Percentiles rank a stretch among this genome's conserved stretches.
phyloP scores from a whole-genome alignment of 2,329 filamentous ascomycete species.

The Xylariomycetidae sp. region DNA sequence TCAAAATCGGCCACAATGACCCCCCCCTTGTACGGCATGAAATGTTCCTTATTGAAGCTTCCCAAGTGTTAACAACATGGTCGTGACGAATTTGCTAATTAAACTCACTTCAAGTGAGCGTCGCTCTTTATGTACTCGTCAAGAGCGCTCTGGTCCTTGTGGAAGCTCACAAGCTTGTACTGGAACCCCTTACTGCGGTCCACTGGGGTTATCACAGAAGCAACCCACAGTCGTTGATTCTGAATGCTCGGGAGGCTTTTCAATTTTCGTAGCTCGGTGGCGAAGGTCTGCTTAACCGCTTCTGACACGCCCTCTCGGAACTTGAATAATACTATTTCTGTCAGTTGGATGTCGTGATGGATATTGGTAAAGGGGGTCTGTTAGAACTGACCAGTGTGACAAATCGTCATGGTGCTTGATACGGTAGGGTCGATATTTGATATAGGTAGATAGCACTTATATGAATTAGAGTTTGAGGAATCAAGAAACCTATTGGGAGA shows the following conservation, averaged over 20 bases:
- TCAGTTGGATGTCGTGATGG: neutral
- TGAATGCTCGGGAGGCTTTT: constrained; percentile 44
- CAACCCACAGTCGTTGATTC: constrained; percentile 43
- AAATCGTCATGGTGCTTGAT: too few species aligned
- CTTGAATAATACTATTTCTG: constrained; percentile 9
- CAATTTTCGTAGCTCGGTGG: constrained; percentile 43
- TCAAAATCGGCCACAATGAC: too few species aligned
- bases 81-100: too few species aligned
- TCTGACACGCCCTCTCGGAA: constrained; percentile 6
- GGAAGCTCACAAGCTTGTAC: constrained; percentile 47
- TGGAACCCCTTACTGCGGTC: constrained; percentile 50
- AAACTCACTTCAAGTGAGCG: constrained; percentile 44
- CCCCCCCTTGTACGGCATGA: too few species aligned
- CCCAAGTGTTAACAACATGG: too few species aligned
- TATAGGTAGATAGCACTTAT: too few species aligned
- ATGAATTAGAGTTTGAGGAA: too few species aligned
- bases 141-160: constrained; percentile 39
- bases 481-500: too few species aligned
- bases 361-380: neutral
- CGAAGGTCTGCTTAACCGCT: constrained; percentile 38
- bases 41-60: too few species aligned
- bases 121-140: constrained; percentile 47
- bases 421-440: too few species aligned
- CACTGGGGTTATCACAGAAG: constrained; percentile 47
- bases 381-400: neutral